A percentile compares a stretch with the other conserved stretches of the same genome.
phyloP scores from a whole-genome alignment of 805 yeast genomes.

The Maudiozyma barnettii region DNA sequence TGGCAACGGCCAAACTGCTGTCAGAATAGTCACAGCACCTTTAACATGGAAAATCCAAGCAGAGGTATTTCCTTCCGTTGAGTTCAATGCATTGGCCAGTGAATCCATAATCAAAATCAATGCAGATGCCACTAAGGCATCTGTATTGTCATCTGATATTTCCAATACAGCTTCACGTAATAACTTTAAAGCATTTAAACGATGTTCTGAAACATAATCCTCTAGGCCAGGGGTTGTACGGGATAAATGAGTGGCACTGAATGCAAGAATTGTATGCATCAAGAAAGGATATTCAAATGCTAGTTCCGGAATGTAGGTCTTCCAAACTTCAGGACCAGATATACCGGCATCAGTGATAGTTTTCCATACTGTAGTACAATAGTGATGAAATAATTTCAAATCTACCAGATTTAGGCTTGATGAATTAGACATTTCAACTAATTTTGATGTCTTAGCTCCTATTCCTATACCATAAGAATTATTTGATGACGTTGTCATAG shows the following conservation, averaged over 20 bases:
- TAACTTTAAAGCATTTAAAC: conserved; percentile 76
- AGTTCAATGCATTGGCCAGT: conserved; percentile 73
- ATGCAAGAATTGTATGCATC: conserved; percentile 86
- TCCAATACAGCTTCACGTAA: conserved; percentile 79
- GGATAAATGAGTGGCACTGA: conserved; percentile 85
- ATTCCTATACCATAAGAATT: neutral
- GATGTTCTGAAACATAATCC: conserved; percentile 72
- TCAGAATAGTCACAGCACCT: conserved; percentile 90
- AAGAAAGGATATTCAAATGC: conserved; percentile 83
- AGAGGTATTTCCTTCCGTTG: conserved; percentile 37
- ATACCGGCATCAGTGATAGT: conserved; percentile 89
- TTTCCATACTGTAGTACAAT: conserved; percentile 72
- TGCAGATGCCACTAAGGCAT: conserved; percentile 89
- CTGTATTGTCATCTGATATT: conserved; percentile 77
- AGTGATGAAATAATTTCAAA: conserved; percentile 75
- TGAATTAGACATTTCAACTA: conserved; percentile 15
- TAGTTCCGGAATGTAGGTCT: conserved; percentile 73
- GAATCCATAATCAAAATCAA: conserved; percentile 86
- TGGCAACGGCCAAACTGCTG: conserved; percentile 92
- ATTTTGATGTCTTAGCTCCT: neutral
- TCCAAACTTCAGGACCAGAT: conserved; percentile 74
- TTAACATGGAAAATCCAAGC: conserved; percentile 97
- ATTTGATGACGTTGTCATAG: conserved; percentile 1
- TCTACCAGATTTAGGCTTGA: conserved; percentile 60
- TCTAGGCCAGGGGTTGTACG: conserved; percentile 68